phyloP scores from a whole-genome alignment of 306 rosid genomes.

The Malus sieversii region DNA sequence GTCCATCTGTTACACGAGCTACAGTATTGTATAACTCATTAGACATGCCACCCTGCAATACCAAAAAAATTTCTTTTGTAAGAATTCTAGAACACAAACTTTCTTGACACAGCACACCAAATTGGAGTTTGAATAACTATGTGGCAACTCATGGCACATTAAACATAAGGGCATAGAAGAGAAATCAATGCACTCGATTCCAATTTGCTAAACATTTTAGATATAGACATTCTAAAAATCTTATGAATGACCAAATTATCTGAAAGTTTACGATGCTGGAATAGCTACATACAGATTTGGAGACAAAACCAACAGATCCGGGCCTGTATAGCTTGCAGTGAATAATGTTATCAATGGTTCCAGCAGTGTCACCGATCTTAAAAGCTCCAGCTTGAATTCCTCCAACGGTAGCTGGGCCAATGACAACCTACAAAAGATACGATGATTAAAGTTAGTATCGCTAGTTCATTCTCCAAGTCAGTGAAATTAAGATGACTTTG shows the following conservation, averaged over 20 bases:
- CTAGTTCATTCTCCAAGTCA: slow-evolving; percentile 6
- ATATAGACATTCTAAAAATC: neutral
- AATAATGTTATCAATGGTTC: slow-evolving; percentile 90
- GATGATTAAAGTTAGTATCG: slow-evolving; percentile 18
- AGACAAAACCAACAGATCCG: slow-evolving; percentile 99
- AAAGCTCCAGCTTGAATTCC: slow-evolving; percentile 99
- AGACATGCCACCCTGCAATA: slow-evolving; percentile 97
- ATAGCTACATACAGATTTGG: slow-evolving; percentile 80
- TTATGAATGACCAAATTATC: neutral
- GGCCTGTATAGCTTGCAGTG: slow-evolving; percentile 98
- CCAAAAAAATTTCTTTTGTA: slow-evolving; percentile 8
- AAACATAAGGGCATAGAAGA: neutral
- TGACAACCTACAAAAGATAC: slow-evolving; percentile 58
- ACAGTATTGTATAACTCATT: slow-evolving; percentile 83
- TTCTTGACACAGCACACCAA: neutral
- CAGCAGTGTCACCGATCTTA: slow-evolving; percentile 99
- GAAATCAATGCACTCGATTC: slow-evolving; percentile 9
- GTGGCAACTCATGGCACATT: neutral
- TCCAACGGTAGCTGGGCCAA: slow-evolving; percentile 99
- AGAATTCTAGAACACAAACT: neutral
- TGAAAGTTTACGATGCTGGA: neutral
- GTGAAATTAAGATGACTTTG: slow-evolving; percentile 8
- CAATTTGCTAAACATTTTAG: neutral
- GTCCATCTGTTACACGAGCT: slow-evolving; percentile 96
- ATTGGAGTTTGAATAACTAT: neutral